Evolutionary conservation across 345 rosid species (phyloP).

Genomic region (Heritiera littoralis): DNA sequence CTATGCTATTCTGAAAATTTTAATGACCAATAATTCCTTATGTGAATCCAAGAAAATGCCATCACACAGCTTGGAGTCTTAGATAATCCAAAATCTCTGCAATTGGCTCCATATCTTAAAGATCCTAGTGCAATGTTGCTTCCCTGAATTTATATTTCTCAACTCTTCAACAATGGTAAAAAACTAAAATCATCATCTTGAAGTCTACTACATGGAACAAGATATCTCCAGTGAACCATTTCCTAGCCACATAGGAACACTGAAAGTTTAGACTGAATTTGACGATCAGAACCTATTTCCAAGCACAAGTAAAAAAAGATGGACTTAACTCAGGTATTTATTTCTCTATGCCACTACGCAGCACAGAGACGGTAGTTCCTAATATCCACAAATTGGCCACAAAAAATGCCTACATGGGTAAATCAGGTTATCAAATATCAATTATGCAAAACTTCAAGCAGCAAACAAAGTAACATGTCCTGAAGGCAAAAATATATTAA

Average conservation of each 20-base stretch:
- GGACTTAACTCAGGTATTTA: conserved; percentile 5
- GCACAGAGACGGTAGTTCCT: background rate
- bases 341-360: background rate
- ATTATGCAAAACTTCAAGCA: background rate
- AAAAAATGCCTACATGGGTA: too few relatives aligned
- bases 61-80: background rate
- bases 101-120: background rate
- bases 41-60: background rate
- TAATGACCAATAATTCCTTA: background rate
- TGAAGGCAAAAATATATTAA: background rate
- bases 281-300: background rate
- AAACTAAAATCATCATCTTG: background rate
- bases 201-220: background rate
- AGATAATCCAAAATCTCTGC: background rate
- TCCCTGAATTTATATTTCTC: background rate
- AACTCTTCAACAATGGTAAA: background rate
- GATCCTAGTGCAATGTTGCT: background rate
- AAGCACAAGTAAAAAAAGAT: background rate
- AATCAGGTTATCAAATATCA: background rate
- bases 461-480: background rate
- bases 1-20: background rate
- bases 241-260: background rate
- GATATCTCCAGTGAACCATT: background rate
- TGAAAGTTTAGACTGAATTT: background rate
- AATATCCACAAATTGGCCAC: background rate